Base-by-base conservation (phyloP, 2,329 filamentous ascomycete species). In the Fusarium tjaetaba region DNA sequence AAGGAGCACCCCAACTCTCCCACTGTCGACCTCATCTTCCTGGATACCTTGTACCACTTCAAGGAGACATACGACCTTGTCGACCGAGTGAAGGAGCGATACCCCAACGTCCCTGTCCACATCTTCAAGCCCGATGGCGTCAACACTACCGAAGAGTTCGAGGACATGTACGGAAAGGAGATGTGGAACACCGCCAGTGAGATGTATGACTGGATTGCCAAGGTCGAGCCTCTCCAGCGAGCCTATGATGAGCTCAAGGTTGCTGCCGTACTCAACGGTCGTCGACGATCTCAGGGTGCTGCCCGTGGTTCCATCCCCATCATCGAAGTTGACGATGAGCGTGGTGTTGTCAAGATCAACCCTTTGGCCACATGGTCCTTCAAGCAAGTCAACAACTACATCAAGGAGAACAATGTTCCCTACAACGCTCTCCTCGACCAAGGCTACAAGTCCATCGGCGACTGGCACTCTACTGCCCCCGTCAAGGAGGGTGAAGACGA, bases 401-500 rank as follows among this genome's bases (percentile, higher is more conserved):
- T 98, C 84, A 89, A 91, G 78, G 91, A 93, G 79, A 90, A 98
- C 86, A 85, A 94, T 70, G 95, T 99, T 8, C 96, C 96, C 0
- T 98, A 97, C 88, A 99, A 99, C 82, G 91, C 89, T 71, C 89
- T 99, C 36, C 89, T 99, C 52, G 94, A 98, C 84, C 88, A 87
- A 68, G 96, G 96, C n/a, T 99, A 99, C 89, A 98, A 98, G 89
- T 97, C 94, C 74, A 89, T 99, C 72, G 96, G 96, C 71, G 96
- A 99, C 87, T 98, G 95, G 94, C 96, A 99, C 88, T 97, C 95
- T 57, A 99, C 96, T 8, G 92, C 91, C 77, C 95, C 96, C 18
- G 95, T 98, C 70, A 91, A 88, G 72, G 94, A 96, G 67, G 94
- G 94, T 74, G 96, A 99, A 85, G 96, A 98, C 79, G 96, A 99